Evolutionary conservation across 2,329 filamentous ascomycete species (phyloP).

Genomic region (Fusarium clavum): DNA sequence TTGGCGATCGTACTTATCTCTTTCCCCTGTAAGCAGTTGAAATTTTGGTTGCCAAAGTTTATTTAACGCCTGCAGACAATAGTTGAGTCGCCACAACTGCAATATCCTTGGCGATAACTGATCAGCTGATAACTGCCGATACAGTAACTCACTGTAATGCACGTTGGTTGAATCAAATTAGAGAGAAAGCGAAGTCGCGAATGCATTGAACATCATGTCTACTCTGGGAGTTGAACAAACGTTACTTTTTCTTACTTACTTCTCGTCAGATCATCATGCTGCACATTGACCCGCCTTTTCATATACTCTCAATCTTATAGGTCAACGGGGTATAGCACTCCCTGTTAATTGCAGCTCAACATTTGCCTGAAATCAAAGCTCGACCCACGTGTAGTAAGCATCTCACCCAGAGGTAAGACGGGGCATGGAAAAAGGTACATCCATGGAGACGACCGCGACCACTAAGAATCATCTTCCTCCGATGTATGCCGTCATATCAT

Average conservation of each 20-base stretch:
- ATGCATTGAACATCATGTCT: constrained; percentile 1
- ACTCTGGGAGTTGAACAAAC: background rate
- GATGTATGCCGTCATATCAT: constrained; percentile 21
- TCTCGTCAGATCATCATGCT: constrained; percentile 10
- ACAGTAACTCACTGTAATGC: background rate
- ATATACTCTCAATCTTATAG: background rate
- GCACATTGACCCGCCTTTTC: background rate
- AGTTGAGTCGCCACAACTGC: constrained; percentile 22
- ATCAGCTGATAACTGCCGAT: constrained; percentile 10
- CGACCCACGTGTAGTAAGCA: constrained; percentile 17
- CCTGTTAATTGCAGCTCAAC: background rate
- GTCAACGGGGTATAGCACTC: background rate
- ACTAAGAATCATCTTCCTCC: background rate
- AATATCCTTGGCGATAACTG: constrained; percentile 12
- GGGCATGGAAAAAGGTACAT: background rate
- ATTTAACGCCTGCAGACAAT: constrained; percentile 4
- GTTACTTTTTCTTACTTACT: constrained; percentile 6
- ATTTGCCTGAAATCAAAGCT: constrained; percentile 11
- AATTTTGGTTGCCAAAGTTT: background rate
- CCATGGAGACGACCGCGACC: background rate
- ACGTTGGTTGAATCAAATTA: background rate
- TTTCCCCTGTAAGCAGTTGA: background rate
- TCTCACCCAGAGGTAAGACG: constrained; percentile 5
- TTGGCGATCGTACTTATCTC: constrained; percentile 17
- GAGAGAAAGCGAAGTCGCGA: background rate